Evolutionary conservation across 2,329 filamentous ascomycete species (phyloP).

Genomic region (Monosporascus sp.): DNA sequence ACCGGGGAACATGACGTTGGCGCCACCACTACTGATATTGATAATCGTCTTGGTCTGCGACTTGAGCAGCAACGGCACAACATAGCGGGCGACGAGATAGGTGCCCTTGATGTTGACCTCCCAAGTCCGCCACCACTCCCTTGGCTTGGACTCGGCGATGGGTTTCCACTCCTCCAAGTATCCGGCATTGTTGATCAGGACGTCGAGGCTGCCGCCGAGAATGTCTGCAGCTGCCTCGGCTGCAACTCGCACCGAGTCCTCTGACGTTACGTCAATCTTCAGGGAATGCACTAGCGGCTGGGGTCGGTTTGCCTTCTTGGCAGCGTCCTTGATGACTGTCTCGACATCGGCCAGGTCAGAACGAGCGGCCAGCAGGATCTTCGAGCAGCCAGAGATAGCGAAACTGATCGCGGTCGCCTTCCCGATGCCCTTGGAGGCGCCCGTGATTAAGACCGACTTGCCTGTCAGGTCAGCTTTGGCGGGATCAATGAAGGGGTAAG

Average conservation of each 20-base stretch:
- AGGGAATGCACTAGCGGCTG: conserved; percentile 25
- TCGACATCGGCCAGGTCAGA: conserved; percentile 36
- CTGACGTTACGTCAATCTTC: conserved; percentile 28
- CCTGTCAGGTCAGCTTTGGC: conserved; percentile 17
- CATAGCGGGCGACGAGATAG: conserved; percentile 19
- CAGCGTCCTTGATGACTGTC: conserved; percentile 31
- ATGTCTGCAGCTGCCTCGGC: conserved; percentile 18
- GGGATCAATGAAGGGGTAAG: conserved; percentile 25
- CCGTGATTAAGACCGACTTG: conserved; percentile 39
- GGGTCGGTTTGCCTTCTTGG: conserved; percentile 16
- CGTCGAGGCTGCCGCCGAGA: conserved; percentile 27
- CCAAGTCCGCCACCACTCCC: conserved; percentile 22
- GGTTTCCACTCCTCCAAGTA: conserved; percentile 28
- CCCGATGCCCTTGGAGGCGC: conserved; percentile 45
- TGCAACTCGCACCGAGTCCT: conserved; percentile 28
- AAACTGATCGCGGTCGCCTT: conserved; percentile 42
- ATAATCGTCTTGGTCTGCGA: conserved; percentile 34
- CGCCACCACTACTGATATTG: conserved; percentile 34
- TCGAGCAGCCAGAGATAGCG: conserved; percentile 41
- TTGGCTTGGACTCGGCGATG: conserved; percentile 13
- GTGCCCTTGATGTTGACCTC: conserved; percentile 24
- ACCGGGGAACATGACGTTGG: conserved; percentile 23
- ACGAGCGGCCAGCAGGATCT: conserved; percentile 46
- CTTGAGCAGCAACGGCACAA: conserved; percentile 21
- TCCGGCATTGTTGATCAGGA: conserved; percentile 36